These are phyloP conservation scores for Fusarium cyanostomum DNA, from an alignment of 2,329 filamentous ascomycete species.

Conservation along the genomic window DNA sequence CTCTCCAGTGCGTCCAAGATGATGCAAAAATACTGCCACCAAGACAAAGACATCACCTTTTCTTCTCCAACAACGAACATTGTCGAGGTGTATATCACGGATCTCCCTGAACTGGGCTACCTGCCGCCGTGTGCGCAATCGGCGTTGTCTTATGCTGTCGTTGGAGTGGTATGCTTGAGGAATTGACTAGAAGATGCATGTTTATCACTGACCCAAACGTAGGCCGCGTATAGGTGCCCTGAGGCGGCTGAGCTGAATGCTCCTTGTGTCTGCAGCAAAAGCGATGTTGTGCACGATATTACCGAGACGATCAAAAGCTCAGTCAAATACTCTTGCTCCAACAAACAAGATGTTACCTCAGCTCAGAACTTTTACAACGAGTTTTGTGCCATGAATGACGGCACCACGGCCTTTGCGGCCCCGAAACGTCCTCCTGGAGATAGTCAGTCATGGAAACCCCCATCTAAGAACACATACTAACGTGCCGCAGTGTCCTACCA, in stretches of 20 bases:
- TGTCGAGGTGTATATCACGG: slow-evolving; percentile 60
- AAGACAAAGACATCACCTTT: slow-evolving; percentile 51
- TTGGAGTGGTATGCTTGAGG: slow-evolving; percentile 39
- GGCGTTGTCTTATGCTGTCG: slow-evolving; percentile 45
- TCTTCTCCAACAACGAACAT: slow-evolving; percentile 52
- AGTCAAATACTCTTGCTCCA: slow-evolving; percentile 57
- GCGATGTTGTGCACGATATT: slow-evolving; percentile 56
- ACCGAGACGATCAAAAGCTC: slow-evolving; percentile 55
- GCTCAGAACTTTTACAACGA: slow-evolving; percentile 61
- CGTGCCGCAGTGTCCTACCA: slow-evolving; percentile 59
- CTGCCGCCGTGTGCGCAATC: slow-evolving; percentile 51
- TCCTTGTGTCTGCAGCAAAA: slow-evolving; percentile 62
- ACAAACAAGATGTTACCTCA: slow-evolving; percentile 56
- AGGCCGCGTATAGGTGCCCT: slow-evolving; percentile 48
- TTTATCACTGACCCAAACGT: slow-evolving; percentile 1
- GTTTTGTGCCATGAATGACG: slow-evolving; percentile 61
- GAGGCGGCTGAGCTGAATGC: slow-evolving; percentile 54
- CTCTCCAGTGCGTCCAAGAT: slow-evolving; percentile 57
- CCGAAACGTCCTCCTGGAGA: slow-evolving; percentile 60
- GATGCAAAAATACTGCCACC: slow-evolving; percentile 60
- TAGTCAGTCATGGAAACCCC: slow-evolving; percentile 49
- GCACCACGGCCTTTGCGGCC: slow-evolving; percentile 59
- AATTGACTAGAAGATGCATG: not conserved
- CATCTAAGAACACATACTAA: not conserved
- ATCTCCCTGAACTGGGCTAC: slow-evolving; percentile 55